Evolutionary conservation across 441 rosid genomes (phyloP).

Genomic region (Raphanus hybrid): DNA sequence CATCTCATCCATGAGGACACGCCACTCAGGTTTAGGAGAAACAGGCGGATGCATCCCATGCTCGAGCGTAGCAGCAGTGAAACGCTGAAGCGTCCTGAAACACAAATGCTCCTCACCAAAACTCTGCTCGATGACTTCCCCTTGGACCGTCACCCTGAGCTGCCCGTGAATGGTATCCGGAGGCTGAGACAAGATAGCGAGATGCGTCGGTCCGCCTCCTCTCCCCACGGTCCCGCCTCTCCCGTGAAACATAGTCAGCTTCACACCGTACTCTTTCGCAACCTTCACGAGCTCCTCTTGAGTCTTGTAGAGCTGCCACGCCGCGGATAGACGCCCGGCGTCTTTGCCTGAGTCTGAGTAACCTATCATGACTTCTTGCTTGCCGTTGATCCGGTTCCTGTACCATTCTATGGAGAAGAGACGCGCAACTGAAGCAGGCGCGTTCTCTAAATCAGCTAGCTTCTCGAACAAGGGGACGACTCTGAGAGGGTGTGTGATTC

Average conservation of each 20-base stretch:
- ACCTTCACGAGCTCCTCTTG: constrained; percentile 70
- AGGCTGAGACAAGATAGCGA: constrained; percentile 73
- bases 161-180: constrained; percentile 69
- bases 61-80: constrained; percentile 75
- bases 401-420: constrained; percentile 76
- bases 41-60: constrained; percentile 73
- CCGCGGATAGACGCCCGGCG: constrained; percentile 72
- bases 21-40: constrained; percentile 70
- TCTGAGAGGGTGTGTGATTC: constrained; percentile 53
- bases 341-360: constrained; percentile 77
- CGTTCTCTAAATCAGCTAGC: constrained; percentile 61
- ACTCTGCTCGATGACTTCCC: no score
- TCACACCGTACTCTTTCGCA: constrained; percentile 61
- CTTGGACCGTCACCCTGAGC: constrained; percentile 42
- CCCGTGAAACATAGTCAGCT: constrained; percentile 71
- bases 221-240: constrained; percentile 75
- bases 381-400: constrained; percentile 58
- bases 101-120: constrained; percentile 39
- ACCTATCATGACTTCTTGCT: constrained; percentile 77
- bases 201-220: constrained; percentile 78
- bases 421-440: constrained; percentile 69
- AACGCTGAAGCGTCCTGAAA: constrained; percentile 72
- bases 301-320: constrained; percentile 69
- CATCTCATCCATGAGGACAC: constrained; percentile 73
- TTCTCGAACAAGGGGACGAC: constrained; percentile 75